Percentiles rank a stretch among this genome's conserved stretches.
phyloP scores from a whole-genome alignment of 139 green algal species.

The Picocystis salinarum region DNA sequence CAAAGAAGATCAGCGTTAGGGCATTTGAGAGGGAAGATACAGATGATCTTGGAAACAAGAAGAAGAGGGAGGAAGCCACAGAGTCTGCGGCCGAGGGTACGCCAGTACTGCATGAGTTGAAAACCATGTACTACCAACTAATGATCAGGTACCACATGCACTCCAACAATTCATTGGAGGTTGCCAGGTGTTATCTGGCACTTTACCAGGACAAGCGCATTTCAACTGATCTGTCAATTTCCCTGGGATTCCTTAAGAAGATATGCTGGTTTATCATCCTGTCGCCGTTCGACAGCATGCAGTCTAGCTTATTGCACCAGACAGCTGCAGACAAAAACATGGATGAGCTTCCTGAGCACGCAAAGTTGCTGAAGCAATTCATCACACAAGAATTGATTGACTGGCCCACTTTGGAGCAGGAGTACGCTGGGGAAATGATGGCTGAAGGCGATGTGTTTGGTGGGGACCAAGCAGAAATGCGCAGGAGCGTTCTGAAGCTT shows the following conservation, averaged over 20 bases:
- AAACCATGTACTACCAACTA: slow-evolving; percentile 73
- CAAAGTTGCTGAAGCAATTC: slow-evolving; percentile 70
- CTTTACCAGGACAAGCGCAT: slow-evolving; percentile 31
- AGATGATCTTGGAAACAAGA: slow-evolving; percentile 21
- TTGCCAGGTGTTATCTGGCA: slow-evolving; percentile 55
- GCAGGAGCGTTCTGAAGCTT: slow-evolving; percentile 34
- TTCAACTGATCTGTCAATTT: no score
- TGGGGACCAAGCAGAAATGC: slow-evolving; percentile 16
- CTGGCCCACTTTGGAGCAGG: slow-evolving; percentile 44
- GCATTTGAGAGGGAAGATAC: slow-evolving; percentile 59
- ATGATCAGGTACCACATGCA: slow-evolving; percentile 76
- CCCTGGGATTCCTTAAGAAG: slow-evolving; percentile 65
- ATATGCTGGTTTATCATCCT: slow-evolving; percentile 80
- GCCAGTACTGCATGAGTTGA: slow-evolving; percentile 67
- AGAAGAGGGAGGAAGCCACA: slow-evolving; percentile 31
- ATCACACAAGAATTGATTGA: slow-evolving; percentile 57
- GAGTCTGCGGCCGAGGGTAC: slow-evolving; percentile 66
- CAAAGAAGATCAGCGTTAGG: slow-evolving; percentile 70
- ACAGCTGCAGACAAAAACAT: slow-evolving; percentile 58
- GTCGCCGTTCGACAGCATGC: slow-evolving; percentile 53
- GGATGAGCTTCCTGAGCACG: slow-evolving; percentile 55
- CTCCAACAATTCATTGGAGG: slow-evolving; percentile 77
- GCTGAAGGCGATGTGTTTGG: slow-evolving; percentile 29
- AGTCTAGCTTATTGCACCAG: slow-evolving; percentile 53
- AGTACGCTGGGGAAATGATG: slow-evolving; percentile 46